Evolutionary conservation across 2,329 filamentous ascomycete genomes (phyloP).

Genomic region (Leptodontidium sp.): DNA sequence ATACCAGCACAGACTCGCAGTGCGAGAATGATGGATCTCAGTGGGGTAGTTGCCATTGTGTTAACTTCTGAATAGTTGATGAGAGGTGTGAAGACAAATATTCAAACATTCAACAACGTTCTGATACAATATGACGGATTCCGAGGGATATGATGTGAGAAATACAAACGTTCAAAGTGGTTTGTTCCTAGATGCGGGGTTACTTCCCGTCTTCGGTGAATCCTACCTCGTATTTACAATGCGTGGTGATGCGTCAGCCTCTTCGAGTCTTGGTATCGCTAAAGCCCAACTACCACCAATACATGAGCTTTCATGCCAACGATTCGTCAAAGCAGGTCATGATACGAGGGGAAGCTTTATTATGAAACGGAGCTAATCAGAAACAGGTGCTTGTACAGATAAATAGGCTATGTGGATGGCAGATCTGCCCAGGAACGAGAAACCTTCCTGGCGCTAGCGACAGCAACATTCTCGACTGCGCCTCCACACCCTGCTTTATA

Average conservation of each 20-base stretch:
- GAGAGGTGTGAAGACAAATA: neutral
- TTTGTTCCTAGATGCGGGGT: neutral
- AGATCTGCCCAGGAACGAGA: slow-evolving; percentile 7
- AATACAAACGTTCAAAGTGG: neutral
- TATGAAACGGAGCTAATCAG: neutral
- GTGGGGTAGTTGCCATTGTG: slow-evolving; percentile 22
- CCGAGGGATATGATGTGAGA: neutral
- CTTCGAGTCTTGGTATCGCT: neutral
- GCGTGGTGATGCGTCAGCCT: slow-evolving; percentile 14
- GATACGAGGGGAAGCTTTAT: neutral
- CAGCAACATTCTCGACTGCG: neutral
- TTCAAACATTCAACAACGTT: neutral
- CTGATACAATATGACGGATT: neutral
- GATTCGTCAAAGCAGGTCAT: neutral
- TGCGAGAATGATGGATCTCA: slow-evolving; percentile 4
- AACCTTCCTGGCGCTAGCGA: neutral
- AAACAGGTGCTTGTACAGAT: neutral
- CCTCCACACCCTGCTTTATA: neutral
- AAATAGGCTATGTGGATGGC: neutral
- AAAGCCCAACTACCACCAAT: neutral
- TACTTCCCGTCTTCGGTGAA: neutral
- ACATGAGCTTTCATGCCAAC: neutral
- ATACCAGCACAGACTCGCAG: slow-evolving; percentile 15
- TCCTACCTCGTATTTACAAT: slow-evolving; percentile 18
- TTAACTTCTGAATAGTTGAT: neutral